These are phyloP conservation scores for Begonia peltatifolia DNA, from an alignment of 306 rosid genomes.

Conservation along the genomic window DNA sequence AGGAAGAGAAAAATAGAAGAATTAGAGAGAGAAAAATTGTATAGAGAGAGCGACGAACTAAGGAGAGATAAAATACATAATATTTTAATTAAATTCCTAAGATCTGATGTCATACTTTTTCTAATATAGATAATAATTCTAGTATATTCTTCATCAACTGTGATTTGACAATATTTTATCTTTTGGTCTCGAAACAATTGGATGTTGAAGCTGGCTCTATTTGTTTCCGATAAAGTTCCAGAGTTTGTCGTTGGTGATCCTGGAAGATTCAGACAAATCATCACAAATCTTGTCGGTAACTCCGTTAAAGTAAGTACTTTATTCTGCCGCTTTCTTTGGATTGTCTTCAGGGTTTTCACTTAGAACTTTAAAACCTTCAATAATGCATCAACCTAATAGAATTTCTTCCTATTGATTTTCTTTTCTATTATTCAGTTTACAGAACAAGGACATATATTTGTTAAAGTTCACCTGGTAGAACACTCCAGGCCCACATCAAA, in stretches of 20 bases:
- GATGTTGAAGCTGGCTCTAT: constrained; percentile 64
- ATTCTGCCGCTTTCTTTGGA: constrained; percentile 2
- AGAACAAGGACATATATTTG: constrained; percentile 86
- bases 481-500: constrained; percentile 24
- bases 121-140: too few species aligned
- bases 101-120: too few species aligned
- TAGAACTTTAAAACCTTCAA: neutral
- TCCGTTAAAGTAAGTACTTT: constrained; percentile 68
- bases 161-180: too few species aligned
- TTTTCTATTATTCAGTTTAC: constrained; percentile 48
- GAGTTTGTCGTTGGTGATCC: constrained; percentile 84
- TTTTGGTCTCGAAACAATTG: too few species aligned
- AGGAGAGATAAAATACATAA: too few species aligned
- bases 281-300: constrained; percentile 95
- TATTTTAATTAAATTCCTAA: too few species aligned
- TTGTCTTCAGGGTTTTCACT: neutral
- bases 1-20: too few species aligned
- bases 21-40: too few species aligned
- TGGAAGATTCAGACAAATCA: constrained; percentile 90
- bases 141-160: too few species aligned
- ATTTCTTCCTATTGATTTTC: neutral
- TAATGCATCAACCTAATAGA: constrained; percentile 1
- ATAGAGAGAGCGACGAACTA: too few species aligned
- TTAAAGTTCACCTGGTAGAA: constrained; percentile 72
- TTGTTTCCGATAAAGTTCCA: constrained; percentile 94